Base-by-base conservation (phyloP, 2,329 filamentous ascomycete genomes). In the Venturia oleaginea region DNA sequence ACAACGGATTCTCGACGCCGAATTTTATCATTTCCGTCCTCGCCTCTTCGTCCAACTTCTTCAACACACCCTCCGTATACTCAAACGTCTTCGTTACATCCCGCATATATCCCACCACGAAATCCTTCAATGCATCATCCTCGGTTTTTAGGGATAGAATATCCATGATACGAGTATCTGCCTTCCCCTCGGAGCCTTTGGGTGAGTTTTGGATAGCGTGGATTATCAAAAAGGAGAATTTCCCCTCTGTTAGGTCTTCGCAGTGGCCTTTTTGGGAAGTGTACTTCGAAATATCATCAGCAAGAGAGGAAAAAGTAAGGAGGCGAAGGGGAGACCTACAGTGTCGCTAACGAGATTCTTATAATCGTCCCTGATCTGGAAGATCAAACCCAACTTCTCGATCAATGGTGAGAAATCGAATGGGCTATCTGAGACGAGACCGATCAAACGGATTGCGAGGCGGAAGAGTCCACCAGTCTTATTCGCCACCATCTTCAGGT, bases 21-120 rank as follows among this genome's bases (percentile, higher is more conserved):
- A 77, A 68, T 60, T 75, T 74, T 11, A 74, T 72, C 4, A 82
- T 75, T 59, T 80, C 71, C 55, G 71, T 73, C 63, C 78, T 67
- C 7, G 76, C 76, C 70, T 78, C 79, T 34, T 70, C 73, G 51
- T 74, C 74, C 68, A 81, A 64, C 48, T 77, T 77, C 19, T 72
- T 66, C 65, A 81, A 74, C 48, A 80, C 89, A 61, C 83, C 80
- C 66, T 86, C 82, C 19, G 90, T 93, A 74, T 97, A 96, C 63
- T 87, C 86, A 73, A 99, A 97, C 72, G 89, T 96, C 43, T 92
- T 91, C 0, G 89, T 95, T 67, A 54, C 48, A 30, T 83, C 81
- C 75, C 96, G 87, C 91, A 99, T 96, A 74, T 96, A 96, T 57
- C 82, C 81, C 27, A 97, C 87, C 3, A 94, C 94, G 74, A 96